Evolutionary conservation across 805 yeast genomes (phyloP), one percentile per base, ranked within the genome.

Genomic region (Hanseniaspora osmophila): DNA sequence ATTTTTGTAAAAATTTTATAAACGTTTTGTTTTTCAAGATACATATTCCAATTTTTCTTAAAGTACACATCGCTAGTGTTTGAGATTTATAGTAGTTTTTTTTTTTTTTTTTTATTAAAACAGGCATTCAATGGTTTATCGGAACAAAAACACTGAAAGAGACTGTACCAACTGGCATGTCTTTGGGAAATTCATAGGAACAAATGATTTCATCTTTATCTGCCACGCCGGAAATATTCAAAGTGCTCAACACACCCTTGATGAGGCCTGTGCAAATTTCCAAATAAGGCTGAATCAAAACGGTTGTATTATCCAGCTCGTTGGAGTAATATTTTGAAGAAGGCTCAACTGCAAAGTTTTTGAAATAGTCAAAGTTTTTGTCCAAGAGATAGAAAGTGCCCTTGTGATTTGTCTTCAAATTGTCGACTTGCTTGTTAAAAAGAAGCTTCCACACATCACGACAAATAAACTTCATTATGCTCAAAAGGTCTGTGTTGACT

Each of bases 401-500:
- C 35, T 94, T 66, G 60, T 92, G 96, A 58, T 92, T 92, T 1
- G 98, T 92, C 49, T 94, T 74, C 48, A 92, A 69, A 53, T 86
- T 87, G 59, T 88, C 96, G 69, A 92, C 84, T 59, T 84, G 96
- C 62, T 87, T 90, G 35, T 78, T 76, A 63, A 77, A 86, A 29
- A 90, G 58, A 44, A 73, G 64, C 53, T 75, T 78, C 97, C 97
- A 92, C 29, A 88, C 81, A 53, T 88, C 96, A 41, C 94, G 73
- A 59, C 97, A 88, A 5, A 92, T 75, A 59, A 85, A 87, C 63
- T 90, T 90, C 85, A 92, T 84, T 37, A 90, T 73, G 51, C 84
- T 88, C 35, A 90, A 63, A 11, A 83, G 70, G 49, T 84, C 88
- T 69, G 57, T 79, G 61, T 59, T 75, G 6, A n/a, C 30, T 10